Evolutionary conservation across 2,329 filamentous ascomycete species (phyloP), one percentile per base, ranked within the genome.

Genomic region (Monilinia fructicola): DNA sequence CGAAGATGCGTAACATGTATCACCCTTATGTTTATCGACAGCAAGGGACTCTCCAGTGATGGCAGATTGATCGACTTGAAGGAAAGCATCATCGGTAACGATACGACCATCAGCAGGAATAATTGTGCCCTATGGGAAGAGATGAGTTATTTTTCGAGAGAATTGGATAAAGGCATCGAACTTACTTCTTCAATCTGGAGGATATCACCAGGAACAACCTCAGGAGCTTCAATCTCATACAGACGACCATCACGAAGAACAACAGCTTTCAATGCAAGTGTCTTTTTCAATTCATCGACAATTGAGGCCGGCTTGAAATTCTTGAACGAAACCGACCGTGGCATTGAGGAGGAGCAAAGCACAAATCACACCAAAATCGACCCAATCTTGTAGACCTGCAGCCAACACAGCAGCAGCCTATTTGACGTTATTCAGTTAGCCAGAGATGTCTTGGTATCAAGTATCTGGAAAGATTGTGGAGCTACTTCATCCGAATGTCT

Each of bases 41-140:
- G 92, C 92, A 68, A 96, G 87, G 71, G 93, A 96, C 81, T 97
- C 92, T 73, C 93, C 92, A 67, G 93, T 96, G 77, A 96, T 92
- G 78, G 91, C 88, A 68, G 92, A 96, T 82, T 96, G 93, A 79
- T 97, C 92, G 71, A 96, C 90, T 81, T 96, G 92, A 69, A 94
- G 85, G 83, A 92, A 93, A 69, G 91, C 90, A 77, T 89, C 88
- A 74, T 93, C 89, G 74, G 91, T 93, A 70, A 95, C 87, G 74
- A 96, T 89, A 72, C 89, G 89, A 73, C 92, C 92, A 79, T 97
- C 93, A 72, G 92, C 93, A 70, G 92, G 91, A 73, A 96, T 91
- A 73, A 96, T 96, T 70, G 91, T 94, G 80, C 92, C 93, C 85
- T 81, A 56, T 9, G 54, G 40, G 31, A 58, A 64, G 64, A 54